Conservation (phyloP, 192 early-diverging fungal genomes). For the Podila horticola region DNA sequence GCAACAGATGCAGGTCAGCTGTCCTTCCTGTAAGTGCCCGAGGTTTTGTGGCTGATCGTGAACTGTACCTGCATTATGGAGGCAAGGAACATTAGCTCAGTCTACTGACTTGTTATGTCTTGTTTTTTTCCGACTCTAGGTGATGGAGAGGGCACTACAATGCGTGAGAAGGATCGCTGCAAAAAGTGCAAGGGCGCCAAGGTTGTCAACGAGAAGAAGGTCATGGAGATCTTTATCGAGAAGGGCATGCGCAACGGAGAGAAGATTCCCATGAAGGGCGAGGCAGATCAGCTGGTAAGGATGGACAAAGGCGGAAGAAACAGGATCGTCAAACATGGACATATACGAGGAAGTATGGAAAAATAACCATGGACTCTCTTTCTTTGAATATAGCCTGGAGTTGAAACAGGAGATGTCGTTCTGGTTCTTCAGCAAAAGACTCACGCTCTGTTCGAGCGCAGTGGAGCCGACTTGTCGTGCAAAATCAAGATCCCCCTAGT, state of each 20-base stretch:
- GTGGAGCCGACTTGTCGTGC: constrained; percentile 83
- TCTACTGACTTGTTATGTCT: neutral
- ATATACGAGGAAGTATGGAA: too few species aligned
- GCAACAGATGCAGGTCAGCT: constrained; percentile 89
- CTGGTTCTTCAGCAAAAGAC: constrained; percentile 89
- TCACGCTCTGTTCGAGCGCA: constrained; percentile 83
- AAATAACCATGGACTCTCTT: constrained; percentile 33
- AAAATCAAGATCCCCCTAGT: constrained; percentile 85
- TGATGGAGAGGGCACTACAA: constrained; percentile 83
- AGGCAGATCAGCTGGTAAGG: constrained; percentile 84
- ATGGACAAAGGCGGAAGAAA: too few species aligned
- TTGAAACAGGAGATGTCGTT: constrained; percentile 91
- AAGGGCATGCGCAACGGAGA: constrained; percentile 94
- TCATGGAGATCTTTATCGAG: constrained; percentile 92
- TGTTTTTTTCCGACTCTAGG: constrained; percentile 24
- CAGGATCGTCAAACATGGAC: too few species aligned
- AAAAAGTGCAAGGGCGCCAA: constrained; percentile 94
- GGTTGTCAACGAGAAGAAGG: constrained; percentile 86
- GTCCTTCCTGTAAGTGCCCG: constrained; percentile 70
- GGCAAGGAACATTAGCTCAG: neutral
- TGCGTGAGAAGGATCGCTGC: constrained; percentile 89
- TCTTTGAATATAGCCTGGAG: constrained; percentile 68
- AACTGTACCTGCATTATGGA: too few species aligned
- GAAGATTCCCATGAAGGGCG: constrained; percentile 89
- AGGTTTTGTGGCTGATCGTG: too few species aligned